Evolutionary conservation across 129 eudicot genomes (phyloP), one percentile per base, ranked within the genome.

Genomic region (Cynara cardunculus): DNA sequence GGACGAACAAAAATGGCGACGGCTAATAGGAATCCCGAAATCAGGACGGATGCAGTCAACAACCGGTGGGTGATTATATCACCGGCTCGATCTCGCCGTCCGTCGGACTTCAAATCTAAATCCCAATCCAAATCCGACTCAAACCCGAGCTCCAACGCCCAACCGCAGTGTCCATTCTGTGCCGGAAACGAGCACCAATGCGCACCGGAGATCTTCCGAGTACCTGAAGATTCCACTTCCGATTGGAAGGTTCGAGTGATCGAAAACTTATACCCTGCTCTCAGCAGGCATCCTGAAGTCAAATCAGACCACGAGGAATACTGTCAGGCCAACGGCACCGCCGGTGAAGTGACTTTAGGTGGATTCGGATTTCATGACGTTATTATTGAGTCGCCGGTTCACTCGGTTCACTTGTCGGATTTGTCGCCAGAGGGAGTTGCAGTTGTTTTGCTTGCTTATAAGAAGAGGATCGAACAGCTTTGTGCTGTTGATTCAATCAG

Each of bases 321-420:
- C 67, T 0, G 59, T 69, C 76, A 70, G 24, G 41, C 80, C 12
- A 78, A 75, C 31, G 44, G 39, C 8, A 71, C 25, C 10, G 22
- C 85, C 25, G 77, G 84, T 69, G 76, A 70, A 26, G 82, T 81
- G 66, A 73, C 72, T 6, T 79, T 84, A 5, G 44, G 81, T 18
- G 98, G 99, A 64, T 96, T 89, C 26, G 97, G 99, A 78, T 96
- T 86, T 77, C 99, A 92, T 77, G 99, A 96, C 12, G 99, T 96
- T 26, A 84, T 96, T 37, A 96, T 96, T 46, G 99, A 96, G 83
- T 79, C 93, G 34, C 95, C 99, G 85, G 74, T 76, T 76, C 97
- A 95, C 82, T 72, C 89, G 66, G 89, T 95, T 85, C 90, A 87
- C 39, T 73, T 95, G 84, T 32, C 84, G 64, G 95, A 91, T 88